Conservation (phyloP, 1,284 basidiomycete species). For the Singerocomus rubriflavus region DNA sequence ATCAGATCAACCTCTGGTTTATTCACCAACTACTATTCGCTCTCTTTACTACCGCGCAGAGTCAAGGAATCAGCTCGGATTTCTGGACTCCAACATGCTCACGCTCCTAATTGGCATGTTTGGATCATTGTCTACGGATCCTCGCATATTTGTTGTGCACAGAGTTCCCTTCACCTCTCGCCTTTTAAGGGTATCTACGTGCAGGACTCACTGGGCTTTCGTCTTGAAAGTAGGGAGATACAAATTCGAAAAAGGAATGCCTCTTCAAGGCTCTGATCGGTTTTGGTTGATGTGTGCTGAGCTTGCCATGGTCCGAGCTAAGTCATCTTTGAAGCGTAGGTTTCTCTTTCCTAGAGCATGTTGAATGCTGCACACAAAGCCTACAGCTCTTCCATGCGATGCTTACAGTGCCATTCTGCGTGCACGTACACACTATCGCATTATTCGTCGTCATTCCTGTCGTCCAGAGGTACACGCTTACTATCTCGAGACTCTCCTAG, state of each 20-base stretch:
- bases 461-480: slow-evolving; percentile 25
- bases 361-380: slow-evolving; percentile 10
- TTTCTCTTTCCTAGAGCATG: not conserved
- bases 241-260: slow-evolving; percentile 28
- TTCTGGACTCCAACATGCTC: slow-evolving; percentile 32
- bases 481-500: slow-evolving; percentile 28
- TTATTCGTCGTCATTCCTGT: slow-evolving; percentile 27
- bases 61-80: slow-evolving; percentile 24
- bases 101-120: slow-evolving; percentile 41
- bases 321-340: slow-evolving; percentile 15
- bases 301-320: slow-evolving; percentile 20
- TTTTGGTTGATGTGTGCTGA: slow-evolving; percentile 43
- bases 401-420: slow-evolving; percentile 12
- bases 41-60: slow-evolving; percentile 35
- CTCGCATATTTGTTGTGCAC: slow-evolving; percentile 18
- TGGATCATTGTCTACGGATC: slow-evolving; percentile 40
- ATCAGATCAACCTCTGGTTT: slow-evolving; percentile 20
- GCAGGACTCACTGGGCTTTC: slow-evolving; percentile 37
- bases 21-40: slow-evolving; percentile 33
- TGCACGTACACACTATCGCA: slow-evolving; percentile 24
- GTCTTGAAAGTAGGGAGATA: slow-evolving; percentile 29
- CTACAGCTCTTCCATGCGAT: slow-evolving; percentile 15
- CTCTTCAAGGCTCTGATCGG: slow-evolving; percentile 34
- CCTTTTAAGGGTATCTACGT: slow-evolving; percentile 12
- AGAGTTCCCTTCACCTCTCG: slow-evolving; percentile 25